phyloP scores from a whole-genome alignment of 768 basidiomycete genomes.

The Leucogyrophana mollusca region DNA sequence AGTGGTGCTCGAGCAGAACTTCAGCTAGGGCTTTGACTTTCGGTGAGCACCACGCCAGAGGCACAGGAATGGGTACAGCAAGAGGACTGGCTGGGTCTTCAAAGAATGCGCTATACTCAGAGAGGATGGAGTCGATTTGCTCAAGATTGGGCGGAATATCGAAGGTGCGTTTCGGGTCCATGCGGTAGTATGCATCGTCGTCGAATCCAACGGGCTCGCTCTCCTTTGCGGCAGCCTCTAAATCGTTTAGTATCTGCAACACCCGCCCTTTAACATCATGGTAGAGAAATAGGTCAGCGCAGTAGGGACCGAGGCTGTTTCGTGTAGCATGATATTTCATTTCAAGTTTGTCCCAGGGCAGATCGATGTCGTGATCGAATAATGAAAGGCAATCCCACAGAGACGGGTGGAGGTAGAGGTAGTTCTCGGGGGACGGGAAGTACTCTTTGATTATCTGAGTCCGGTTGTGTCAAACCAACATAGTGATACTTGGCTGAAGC shows the following conservation, averaged over 20 bases:
- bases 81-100: constrained; percentile 23
- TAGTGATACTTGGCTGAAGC: neutral
- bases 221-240: constrained; percentile 16
- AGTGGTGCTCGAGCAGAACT: constrained; percentile 54
- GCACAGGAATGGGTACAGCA: constrained; percentile 39
- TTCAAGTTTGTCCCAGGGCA: constrained; percentile 61
- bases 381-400: constrained; percentile 53
- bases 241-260: constrained; percentile 35
- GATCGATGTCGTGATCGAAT: constrained; percentile 35
- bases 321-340: constrained; percentile 62
- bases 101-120: constrained; percentile 40
- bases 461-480: constrained; percentile 2
- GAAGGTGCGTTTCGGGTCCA: constrained; percentile 23
- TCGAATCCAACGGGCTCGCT: constrained; percentile 11
- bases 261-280: constrained; percentile 56
- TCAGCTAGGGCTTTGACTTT: constrained; percentile 67
- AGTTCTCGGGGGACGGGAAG: constrained; percentile 46
- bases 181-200: constrained; percentile 9
- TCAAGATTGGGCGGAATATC: constrained; percentile 40
- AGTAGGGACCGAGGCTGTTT: constrained; percentile 67
- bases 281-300: constrained; percentile 71
- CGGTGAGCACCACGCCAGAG: constrained; percentile 68
- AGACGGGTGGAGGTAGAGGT: constrained; percentile 55
- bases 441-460: constrained; percentile 58
- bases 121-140: constrained; percentile 50